Evolutionary conservation across 2,329 filamentous ascomycete species (phyloP).

Genomic region (Magnaporthales sp.): DNA sequence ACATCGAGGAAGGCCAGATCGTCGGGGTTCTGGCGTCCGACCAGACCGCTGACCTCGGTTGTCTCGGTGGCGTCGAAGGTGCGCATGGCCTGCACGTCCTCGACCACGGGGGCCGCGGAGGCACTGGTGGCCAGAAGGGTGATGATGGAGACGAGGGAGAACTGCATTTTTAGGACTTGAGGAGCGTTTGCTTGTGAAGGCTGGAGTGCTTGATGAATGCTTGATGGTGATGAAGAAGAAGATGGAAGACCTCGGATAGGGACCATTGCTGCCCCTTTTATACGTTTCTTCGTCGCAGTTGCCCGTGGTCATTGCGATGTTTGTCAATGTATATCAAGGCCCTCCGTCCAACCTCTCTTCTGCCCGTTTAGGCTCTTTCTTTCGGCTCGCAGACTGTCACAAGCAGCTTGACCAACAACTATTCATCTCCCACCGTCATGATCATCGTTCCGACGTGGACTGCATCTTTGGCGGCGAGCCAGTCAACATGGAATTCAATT

Average conservation of each 20-base stretch:
- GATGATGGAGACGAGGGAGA: not conserved
- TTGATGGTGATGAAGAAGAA: not conserved
- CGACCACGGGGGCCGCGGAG: not conserved
- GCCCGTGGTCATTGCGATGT: not conserved
- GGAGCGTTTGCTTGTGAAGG: not conserved
- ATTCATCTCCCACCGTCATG: not conserved
- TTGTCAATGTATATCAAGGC: not conserved
- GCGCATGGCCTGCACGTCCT: not conserved
- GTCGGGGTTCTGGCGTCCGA: not conserved
- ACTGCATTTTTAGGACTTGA: not conserved
- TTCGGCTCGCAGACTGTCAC: not conserved
- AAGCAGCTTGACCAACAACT: too few species aligned
- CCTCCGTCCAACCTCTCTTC: not conserved
- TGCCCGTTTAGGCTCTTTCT: not conserved
- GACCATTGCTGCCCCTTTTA: not conserved
- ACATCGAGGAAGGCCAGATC: not conserved
- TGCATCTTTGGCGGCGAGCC: not conserved
- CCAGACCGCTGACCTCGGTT: not conserved
- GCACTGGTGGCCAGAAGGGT: not conserved
- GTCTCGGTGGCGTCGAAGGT: not conserved
- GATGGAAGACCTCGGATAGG: not conserved
- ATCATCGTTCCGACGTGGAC: not conserved
- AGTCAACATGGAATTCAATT: not conserved
- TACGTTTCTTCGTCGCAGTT: not conserved
- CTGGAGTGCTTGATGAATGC: not conserved